Percentiles rank a stretch among this genome's conserved stretches.
These are phyloP conservation scores for Pseudogymnoascus sp. DNA, from an alignment of 2,329 filamentous ascomycete species.

Conservation along the genomic window DNA sequence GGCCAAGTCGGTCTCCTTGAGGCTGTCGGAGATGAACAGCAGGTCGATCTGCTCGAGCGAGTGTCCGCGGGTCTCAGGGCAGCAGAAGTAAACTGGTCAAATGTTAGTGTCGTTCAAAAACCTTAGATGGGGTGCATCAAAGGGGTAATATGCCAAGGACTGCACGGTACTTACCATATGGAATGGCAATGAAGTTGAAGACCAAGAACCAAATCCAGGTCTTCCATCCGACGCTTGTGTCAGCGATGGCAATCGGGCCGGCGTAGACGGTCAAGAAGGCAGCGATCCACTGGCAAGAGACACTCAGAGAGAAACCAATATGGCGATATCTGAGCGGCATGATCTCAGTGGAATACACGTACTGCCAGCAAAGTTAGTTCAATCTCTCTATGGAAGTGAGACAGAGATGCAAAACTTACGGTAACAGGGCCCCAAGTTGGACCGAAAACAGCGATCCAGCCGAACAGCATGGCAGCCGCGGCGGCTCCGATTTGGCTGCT, in stretches of 20 bases:
- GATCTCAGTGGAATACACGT: constrained; percentile 29
- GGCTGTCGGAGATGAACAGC: not conserved
- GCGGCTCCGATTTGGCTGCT: constrained; percentile 19
- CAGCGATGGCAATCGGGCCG: constrained; percentile 27
- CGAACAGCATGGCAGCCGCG: constrained; percentile 27
- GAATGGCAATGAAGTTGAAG: constrained; percentile 28
- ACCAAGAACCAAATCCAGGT: constrained; percentile 29
- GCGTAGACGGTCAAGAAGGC: constrained; percentile 31
- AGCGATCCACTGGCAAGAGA: constrained; percentile 29
- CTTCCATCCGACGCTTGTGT: constrained; percentile 27
- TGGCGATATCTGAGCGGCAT: constrained; percentile 31
- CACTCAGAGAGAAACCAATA: constrained; percentile 27
- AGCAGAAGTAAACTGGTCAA: constrained; percentile 24
- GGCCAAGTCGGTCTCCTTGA: not conserved
- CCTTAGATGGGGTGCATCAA: not conserved
- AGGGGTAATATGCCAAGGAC: not conserved
- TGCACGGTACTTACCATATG: constrained; percentile 11
- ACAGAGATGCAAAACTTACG: constrained; percentile 13
- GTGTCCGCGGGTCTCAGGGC: constrained; percentile 24
- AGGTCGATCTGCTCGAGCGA: constrained; percentile 22
- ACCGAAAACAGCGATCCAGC: constrained; percentile 27
- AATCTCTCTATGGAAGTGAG: not conserved
- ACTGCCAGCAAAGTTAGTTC: constrained; percentile 15
- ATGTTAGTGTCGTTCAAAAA: constrained; percentile 21
- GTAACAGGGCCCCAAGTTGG: constrained; percentile 26